Percentiles rank a stretch among this genome's conserved stretches.
These are phyloP conservation scores for Babesia bigemina DNA, from an alignment of 169 alveolate genomes.

Conservation along the genomic window DNA sequence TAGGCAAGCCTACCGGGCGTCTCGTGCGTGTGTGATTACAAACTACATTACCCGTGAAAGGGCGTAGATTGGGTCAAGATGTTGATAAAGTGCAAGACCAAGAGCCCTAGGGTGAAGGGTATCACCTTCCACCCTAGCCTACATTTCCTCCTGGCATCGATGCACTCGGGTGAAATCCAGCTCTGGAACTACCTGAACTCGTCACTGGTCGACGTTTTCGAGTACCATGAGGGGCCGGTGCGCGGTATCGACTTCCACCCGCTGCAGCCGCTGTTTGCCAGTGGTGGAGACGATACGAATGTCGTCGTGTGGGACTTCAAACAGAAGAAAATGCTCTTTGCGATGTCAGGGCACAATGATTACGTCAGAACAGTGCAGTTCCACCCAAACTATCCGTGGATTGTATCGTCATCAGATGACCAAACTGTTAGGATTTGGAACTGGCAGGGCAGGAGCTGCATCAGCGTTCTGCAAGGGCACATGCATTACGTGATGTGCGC, in stretches of 20 bases:
- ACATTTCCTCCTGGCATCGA: conserved; percentile 91
- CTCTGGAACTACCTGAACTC: conserved; percentile 91
- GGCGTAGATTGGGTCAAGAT: not conserved
- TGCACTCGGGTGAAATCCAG: conserved; percentile 93
- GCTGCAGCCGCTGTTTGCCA: conserved; percentile 92
- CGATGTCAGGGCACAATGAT: conserved; percentile 93
- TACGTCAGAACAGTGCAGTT: conserved; percentile 94
- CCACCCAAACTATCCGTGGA: conserved; percentile 96
- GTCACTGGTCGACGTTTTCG: conserved; percentile 81
- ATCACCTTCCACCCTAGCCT: conserved; percentile 92
- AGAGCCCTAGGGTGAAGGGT: conserved; percentile 94
- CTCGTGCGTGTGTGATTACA: too few relatives aligned
- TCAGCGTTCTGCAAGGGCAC: conserved; percentile 92
- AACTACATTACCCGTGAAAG: too few relatives aligned
- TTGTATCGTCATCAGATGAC: conserved; percentile 93
- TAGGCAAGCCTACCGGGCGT: too few relatives aligned
- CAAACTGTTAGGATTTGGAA: conserved; percentile 96
- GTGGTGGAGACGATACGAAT: conserved; percentile 97
- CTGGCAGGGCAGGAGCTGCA: conserved; percentile 92
- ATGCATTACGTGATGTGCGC: conserved; percentile 97
- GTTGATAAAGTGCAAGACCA: conserved; percentile 74
- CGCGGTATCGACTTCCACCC: conserved; percentile 93
- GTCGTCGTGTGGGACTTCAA: conserved; percentile 93
- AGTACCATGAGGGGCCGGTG: conserved; percentile 97
- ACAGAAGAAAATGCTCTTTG: conserved; percentile 89